Percentiles rank a stretch among this genome's conserved stretches.
phyloP scores from a whole-genome alignment of 176 grass and related monocot genomes.

The Musa itinerans region DNA sequence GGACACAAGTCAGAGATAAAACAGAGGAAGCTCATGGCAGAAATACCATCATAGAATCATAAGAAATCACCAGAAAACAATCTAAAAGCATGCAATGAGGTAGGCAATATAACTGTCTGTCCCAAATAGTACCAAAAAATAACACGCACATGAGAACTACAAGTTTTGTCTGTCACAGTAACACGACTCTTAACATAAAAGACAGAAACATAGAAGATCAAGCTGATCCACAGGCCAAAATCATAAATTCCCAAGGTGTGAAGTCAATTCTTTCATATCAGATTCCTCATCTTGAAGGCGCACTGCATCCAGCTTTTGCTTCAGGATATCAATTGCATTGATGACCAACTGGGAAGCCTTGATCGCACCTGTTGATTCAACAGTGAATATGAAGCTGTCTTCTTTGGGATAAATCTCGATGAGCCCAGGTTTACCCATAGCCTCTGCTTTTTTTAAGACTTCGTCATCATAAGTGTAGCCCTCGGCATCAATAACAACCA shows the following conservation, averaged over 20 bases:
- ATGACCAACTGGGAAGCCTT: conserved; percentile 10
- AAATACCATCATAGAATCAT: too few species aligned
- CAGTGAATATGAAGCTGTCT: conserved; percentile 90
- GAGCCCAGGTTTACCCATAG: conserved; percentile 80
- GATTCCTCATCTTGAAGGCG: conserved; percentile 66
- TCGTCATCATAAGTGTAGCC: not conserved
- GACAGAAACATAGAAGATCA: too few species aligned
- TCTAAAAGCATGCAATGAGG: too few species aligned
- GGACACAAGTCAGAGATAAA: too few species aligned
- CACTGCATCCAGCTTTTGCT: conserved; percentile 83
- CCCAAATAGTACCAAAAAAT: too few species aligned
- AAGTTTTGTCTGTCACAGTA: too few species aligned
- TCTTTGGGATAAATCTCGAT: conserved; percentile 73
- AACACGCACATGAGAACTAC: too few species aligned
- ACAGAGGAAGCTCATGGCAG: too few species aligned
- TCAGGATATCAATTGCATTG: conserved; percentile 28
- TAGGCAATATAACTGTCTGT: too few species aligned
- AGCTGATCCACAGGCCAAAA: too few species aligned
- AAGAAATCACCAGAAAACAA: too few species aligned
- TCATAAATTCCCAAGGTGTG: conserved; percentile 37
- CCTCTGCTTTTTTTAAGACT: conserved; percentile 68
- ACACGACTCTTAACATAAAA: too few species aligned
- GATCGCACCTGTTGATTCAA: conserved; percentile 70
- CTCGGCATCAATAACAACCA: conserved; percentile 54
- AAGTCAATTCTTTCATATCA: conserved; percentile 62